Evolutionary conservation across 139 green algal genomes (phyloP), one percentile per base, ranked within the genome.

Genomic region (Diplosphaera chodatii): DNA sequence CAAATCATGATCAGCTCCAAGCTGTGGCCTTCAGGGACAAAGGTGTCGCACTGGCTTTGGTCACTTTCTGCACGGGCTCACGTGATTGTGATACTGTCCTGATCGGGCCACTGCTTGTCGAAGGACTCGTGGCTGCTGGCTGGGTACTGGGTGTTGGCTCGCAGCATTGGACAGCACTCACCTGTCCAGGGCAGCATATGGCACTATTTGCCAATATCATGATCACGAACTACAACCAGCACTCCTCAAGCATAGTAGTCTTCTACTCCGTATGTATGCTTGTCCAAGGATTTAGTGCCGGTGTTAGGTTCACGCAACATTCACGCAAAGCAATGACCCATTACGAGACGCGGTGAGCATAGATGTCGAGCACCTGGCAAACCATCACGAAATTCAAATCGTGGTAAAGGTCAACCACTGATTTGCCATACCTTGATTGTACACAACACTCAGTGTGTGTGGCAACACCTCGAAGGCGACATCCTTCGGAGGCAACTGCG

Each of bases 321-420:
- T n/a, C n/a, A n/a, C n/a, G n/a, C n/a, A n/a, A n/a, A n/a, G n/a
- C n/a, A n/a, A n/a, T n/a, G n/a, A n/a, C n/a, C n/a, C n/a, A n/a
- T n/a, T n/a, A n/a, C n/a, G n/a, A 75, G 74, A 74, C 74, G 69
- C 68, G 56, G 81, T 74, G 78, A 67, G 80, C 37, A 74, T 87
- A 48, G 8, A 48, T 6, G 37, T 20, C 6, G 37, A 10, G 37
- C 37, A 48, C 37, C 8, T 20, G 8, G 8, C 8, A 10, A 48
- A 10, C 37, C 48, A 59, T 10, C 13, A 59, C 13, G 13, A 59
- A 10, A 59, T 59, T 25, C 37, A 6, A 48, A 48, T 20, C 6
- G 37, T 25, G 48, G 22, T 59, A 59, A 3, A 5, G 48, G 48
- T 59, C 48, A 27, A 23, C 3, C 48, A 59, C 13, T 23, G 48